Evolutionary conservation across 164 flowering plant species (phyloP).

Genomic region (Paratinospora sagittata): DNA sequence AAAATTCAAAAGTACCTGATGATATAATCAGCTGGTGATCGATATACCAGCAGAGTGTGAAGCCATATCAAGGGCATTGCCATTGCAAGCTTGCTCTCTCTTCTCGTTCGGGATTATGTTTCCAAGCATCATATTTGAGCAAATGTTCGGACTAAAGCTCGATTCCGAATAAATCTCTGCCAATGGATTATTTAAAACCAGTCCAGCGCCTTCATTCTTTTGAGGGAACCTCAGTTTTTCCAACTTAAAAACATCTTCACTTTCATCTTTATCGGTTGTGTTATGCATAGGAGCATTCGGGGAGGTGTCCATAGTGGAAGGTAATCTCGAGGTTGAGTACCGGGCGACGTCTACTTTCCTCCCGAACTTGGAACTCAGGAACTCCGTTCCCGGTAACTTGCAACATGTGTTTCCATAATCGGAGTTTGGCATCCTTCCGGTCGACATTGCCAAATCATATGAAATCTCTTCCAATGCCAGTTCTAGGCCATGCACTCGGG

Average conservation of each 20-base stretch:
- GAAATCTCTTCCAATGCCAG: constrained; percentile 73
- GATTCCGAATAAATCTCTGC: constrained; percentile 46
- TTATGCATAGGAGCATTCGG: constrained; percentile 23
- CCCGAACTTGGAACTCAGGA: constrained; percentile 79
- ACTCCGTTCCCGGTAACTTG: constrained; percentile 64
- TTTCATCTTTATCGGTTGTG: constrained; percentile 22
- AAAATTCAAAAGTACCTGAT: constrained; percentile 32
- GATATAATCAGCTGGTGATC: constrained; percentile 14
- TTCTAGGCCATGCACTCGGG: constrained; percentile 89
- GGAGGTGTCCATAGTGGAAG: constrained; percentile 27
- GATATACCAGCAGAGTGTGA: constrained; percentile 10
- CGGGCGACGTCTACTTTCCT: constrained; percentile 54
- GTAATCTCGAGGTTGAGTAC: constrained; percentile 32
- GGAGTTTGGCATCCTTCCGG: constrained; percentile 39
- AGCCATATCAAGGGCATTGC: constrained; percentile 18
- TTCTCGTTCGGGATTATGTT: constrained; percentile 13
- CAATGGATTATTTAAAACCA: constrained; percentile 72
- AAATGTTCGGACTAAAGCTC: constrained; percentile 24
- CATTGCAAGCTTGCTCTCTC: constrained; percentile 15
- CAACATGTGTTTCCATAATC: constrained; percentile 49
- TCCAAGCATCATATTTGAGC: constrained; percentile 16
- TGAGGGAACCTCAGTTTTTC: constrained; percentile 38
- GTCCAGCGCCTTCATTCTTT: constrained; percentile 30
- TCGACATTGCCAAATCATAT: constrained; percentile 61
- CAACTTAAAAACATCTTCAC: constrained; percentile 22